Evolutionary conservation across 2,329 filamentous ascomycete species (phyloP).

Genomic region (Septoria petroselini): DNA sequence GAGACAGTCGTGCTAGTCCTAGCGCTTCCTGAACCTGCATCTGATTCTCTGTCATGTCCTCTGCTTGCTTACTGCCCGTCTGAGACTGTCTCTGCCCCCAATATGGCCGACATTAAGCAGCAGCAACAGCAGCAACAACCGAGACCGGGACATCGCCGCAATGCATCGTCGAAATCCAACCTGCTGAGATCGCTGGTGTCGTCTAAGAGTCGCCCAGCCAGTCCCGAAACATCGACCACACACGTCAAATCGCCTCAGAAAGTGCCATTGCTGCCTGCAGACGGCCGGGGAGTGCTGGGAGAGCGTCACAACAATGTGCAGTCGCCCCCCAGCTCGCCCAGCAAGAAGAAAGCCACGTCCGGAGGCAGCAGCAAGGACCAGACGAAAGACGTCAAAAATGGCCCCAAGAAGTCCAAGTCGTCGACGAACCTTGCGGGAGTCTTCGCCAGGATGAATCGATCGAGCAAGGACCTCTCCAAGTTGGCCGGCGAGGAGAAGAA

Average conservation of each 20-base stretch:
- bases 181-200: slow-evolving; percentile 55
- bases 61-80: slow-evolving; percentile 3
- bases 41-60: slow-evolving; percentile 2
- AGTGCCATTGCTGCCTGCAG: slow-evolving; percentile 44
- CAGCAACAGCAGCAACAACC: slow-evolving; percentile 14
- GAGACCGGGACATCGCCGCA: slow-evolving; percentile 27
- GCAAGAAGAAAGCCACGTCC: slow-evolving; percentile 26
- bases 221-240: slow-evolving; percentile 47
- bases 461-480: slow-evolving; percentile 60
- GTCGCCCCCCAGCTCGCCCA: slow-evolving; percentile 34
- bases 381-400: slow-evolving; percentile 38
- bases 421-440: slow-evolving; percentile 76
- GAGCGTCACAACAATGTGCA: slow-evolving; percentile 36
- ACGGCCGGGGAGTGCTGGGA: slow-evolving; percentile 29
- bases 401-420: slow-evolving; percentile 70
- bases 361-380: slow-evolving; percentile 39
- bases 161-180: slow-evolving; percentile 40
- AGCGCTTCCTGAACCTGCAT: slow-evolving; percentile 4
- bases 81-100: background rate
- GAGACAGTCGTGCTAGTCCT: slow-evolving; percentile 9
- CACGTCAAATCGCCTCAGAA: slow-evolving; percentile 31
- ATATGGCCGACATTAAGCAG: slow-evolving; percentile 21
- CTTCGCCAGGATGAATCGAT: slow-evolving; percentile 67
- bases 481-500: slow-evolving; percentile 56
- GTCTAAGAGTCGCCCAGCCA: slow-evolving; percentile 46